Evolutionary conservation across 768 basidiomycete genomes (phyloP).

Genomic region (Rhizopogon vinicolor): DNA sequence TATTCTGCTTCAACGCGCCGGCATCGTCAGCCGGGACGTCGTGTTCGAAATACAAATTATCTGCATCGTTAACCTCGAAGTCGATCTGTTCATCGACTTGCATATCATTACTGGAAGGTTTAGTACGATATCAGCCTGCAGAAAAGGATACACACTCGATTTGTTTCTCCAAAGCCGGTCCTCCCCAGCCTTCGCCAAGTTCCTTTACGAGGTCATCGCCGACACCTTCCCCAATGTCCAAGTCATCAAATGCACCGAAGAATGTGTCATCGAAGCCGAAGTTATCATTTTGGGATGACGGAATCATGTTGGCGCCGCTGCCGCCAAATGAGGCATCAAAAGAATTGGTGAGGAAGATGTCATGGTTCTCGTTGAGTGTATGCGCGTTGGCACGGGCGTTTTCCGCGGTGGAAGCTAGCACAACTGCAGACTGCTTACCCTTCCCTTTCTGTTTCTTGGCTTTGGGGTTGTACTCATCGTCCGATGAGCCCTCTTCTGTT

Average conservation of each 20-base stretch:
- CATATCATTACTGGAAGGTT: neutral
- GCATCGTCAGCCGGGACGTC: neutral
- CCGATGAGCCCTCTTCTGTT: slow-evolving; percentile 30
- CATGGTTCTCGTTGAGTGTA: slow-evolving; percentile 69
- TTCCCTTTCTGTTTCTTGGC: slow-evolving; percentile 22
- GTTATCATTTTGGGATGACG: slow-evolving; percentile 53
- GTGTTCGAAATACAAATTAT: neutral
- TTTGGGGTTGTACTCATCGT: slow-evolving; percentile 49
- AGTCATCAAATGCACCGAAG: slow-evolving; percentile 46
- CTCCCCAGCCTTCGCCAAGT: slow-evolving; percentile 68
- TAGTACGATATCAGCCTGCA: neutral
- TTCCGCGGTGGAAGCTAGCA: slow-evolving; percentile 33
- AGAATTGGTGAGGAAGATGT: slow-evolving; percentile 60
- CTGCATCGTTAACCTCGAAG: slow-evolving; percentile 9
- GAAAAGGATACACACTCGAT: slow-evolving; percentile 12
- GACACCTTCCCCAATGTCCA: slow-evolving; percentile 55
- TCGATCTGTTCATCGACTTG: slow-evolving; percentile 7
- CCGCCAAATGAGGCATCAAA: slow-evolving; percentile 57
- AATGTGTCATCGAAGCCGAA: slow-evolving; percentile 52
- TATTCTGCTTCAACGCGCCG: neutral
- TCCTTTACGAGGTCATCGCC: slow-evolving; percentile 75
- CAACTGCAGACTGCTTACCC: slow-evolving; percentile 16
- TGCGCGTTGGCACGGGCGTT: slow-evolving; percentile 46
- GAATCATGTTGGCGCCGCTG: slow-evolving; percentile 28
- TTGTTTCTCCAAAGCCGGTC: slow-evolving; percentile 21